Base-by-base conservation (phyloP, 169 alveolate genomes). In the Eimeria sp. region DNA sequence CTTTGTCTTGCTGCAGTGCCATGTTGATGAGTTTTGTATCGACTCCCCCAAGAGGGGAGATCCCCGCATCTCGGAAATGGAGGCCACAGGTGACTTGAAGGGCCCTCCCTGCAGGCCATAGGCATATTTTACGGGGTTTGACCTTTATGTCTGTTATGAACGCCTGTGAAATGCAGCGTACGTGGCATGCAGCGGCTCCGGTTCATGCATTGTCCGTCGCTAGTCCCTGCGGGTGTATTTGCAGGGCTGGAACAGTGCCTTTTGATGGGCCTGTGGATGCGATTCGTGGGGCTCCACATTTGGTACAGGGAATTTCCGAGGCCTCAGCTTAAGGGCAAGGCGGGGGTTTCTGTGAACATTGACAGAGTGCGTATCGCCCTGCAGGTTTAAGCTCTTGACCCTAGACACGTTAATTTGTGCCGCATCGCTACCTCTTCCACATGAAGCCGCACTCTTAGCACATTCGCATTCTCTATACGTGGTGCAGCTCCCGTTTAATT, bases 1-100 rank as follows among this genome's bases (percentile, higher is more conserved):
- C 71, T n/a, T 25, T 72, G 37, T 83, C 11, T 77, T 46, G 49
- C 46, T 60, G 89, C 95, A 95, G 96, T 54, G 72, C 80, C 91
- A 95, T 13, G 90, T 89, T 56, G 97, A 95, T 77, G 97, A 95
- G 87, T 90, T 95, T 74, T 62, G 89, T n/a, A 95, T 95, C 72
- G 95, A 90, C 82, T 95, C 97, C 62, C 97, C 97, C 91, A 80
- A 77, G 33, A 89, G 93, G 94, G 95, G 95, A 11, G 97, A 95
- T 71, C 95, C 95, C 62, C 95, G 97, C 58, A 94, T 95, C 71
- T 85, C 93, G 3, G 95, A 89, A 23, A 83, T 88, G 46, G 97
- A 95, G 87, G 83, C 83, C 85, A 62, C 95, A 78, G 95, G 95
- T 91, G 62, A n/a, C 62, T 30, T 66, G 87, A 18, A 13, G 56